phyloP scores from a whole-genome alignment of 2,329 filamentous ascomycete genomes.

The Ampelomyces quisqualis region DNA sequence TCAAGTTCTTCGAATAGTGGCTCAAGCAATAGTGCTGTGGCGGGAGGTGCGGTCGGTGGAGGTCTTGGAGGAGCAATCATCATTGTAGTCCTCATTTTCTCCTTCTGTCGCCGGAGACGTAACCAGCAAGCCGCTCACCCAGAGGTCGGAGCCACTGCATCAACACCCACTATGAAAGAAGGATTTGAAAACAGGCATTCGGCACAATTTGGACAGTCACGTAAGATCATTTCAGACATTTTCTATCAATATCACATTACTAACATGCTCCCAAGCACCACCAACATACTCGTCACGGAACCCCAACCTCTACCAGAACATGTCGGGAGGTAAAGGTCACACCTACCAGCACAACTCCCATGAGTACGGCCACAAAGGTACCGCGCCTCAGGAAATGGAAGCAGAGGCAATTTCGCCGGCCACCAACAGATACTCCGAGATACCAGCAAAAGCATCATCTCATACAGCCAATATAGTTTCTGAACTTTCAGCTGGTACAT shows the following conservation, averaged over 20 bases:
- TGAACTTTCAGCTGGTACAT: constrained; percentile 20
- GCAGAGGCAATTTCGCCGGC: constrained; percentile 9
- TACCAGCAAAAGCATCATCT: constrained; percentile 20
- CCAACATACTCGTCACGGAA: constrained; percentile 27
- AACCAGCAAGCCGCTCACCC: constrained; percentile 5
- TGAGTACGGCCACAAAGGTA: constrained; percentile 17
- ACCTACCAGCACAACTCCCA: constrained; percentile 10
- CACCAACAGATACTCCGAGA: constrained; percentile 22
- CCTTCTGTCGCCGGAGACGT: constrained; percentile 21
- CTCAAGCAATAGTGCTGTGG: constrained; percentile 24
- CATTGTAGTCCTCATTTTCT: constrained; percentile 28
- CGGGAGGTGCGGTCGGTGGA: constrained; percentile 34
- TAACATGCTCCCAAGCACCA: constrained; percentile 22
- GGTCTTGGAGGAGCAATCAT: constrained; percentile 24
- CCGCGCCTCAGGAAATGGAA: constrained; percentile 23
- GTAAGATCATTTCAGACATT: constrained; percentile 12
- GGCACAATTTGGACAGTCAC: constrained; percentile 22
- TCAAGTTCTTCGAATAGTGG: constrained; percentile 5
- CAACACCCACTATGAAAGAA: constrained; percentile 18
- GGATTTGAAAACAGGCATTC: constrained; percentile 10
- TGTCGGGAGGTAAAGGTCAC: constrained; percentile 12
- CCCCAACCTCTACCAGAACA: constrained; percentile 17
- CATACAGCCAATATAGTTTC: constrained; percentile 16
- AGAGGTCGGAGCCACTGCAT: constrained; percentile 10
- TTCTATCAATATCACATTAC: not conserved